Evolutionary conservation across 345 rosid species (phyloP).

Genomic region (Pseudoturritis turrita): DNA sequence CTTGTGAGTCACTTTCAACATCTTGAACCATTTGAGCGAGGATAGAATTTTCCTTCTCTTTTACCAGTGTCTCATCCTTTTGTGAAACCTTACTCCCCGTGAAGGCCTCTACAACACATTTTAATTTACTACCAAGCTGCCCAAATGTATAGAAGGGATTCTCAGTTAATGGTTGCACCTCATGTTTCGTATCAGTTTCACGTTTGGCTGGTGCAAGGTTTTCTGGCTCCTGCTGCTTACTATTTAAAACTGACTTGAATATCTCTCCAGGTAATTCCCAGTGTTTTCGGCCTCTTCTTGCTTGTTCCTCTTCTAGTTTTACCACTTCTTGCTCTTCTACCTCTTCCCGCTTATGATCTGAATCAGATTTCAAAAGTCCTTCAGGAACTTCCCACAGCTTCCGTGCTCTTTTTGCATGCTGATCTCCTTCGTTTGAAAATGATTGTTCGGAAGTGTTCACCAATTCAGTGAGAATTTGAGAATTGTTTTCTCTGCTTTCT

Average conservation of each 20-base stretch:
- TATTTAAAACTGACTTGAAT: conserved; percentile 23
- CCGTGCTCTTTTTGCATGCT: conserved; percentile 24
- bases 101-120: conserved; percentile 36
- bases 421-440: conserved; percentile 26
- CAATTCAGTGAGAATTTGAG: conserved; percentile 8
- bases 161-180: conserved; percentile 27
- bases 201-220: conserved; percentile 32
- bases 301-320: conserved; percentile 35
- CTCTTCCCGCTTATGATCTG: conserved; percentile 35
- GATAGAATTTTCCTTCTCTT: conserved; percentile 24
- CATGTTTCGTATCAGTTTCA: conserved; percentile 29
- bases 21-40: conserved; percentile 27
- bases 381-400: conserved; percentile 30
- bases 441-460: conserved; percentile 24
- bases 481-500: conserved; percentile 32
- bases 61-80: conserved; percentile 30
- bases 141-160: conserved; percentile 32
- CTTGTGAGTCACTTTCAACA: conserved; percentile 36
- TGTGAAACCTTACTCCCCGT: conserved; percentile 32
- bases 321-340: conserved; percentile 29
- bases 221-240: conserved; percentile 31
- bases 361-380: conserved; percentile 21
- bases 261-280: conserved; percentile 32
- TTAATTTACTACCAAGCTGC: conserved; percentile 28
- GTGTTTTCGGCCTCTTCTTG: conserved; percentile 33